Evolutionary conservation across 2,329 filamentous ascomycete genomes (phyloP), one percentile per base, ranked within the genome.

Genomic region (Phoma herbarum): DNA sequence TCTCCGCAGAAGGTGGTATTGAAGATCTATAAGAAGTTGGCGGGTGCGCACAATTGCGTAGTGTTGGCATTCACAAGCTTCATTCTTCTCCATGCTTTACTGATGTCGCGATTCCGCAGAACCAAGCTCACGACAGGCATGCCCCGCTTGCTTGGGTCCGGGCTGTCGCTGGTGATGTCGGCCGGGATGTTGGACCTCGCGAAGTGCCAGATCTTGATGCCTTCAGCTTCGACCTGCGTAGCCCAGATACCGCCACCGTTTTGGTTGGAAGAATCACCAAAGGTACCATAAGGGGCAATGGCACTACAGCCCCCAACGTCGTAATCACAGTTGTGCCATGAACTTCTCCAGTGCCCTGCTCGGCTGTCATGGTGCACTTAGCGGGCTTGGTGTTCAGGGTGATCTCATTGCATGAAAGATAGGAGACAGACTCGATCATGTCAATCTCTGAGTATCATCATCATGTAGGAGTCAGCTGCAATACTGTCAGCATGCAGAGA

Each of bases 161-260:
- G 84, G 0, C 60, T 66, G 16, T 78, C 78, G 18, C 62, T 67
- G 20, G 73, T 65, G 41, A 85, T 79, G 20, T 84, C 82, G 1
- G 52, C 51, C 0, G 83, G 83, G 28, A 84, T 80, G 58, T 14
- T 60, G 61, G 42, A 43, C n/a, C 81, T 77, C 1, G 77, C 64
- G 63, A 85, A 85, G 67, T 80, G 82, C 82, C 83, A 86, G 60
- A 84, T 81, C 53, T 80, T 78, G 65, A 86, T 80, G 10, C 72
- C 77, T 2, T 78, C 70, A 5, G 67, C 61, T 4, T 81, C 80
- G 73, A 83, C 77, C 61, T 84, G 79, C 65, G 83, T 76, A 1
- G 81, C 83, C 63, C 83, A 81, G 1, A 85, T 70, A 48, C 82
- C 83, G 14, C 83, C 83, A 63, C 47, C 43, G 6, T 42, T 31